Evolutionary conservation across 139 green algal genomes (phyloP).

Genomic region (Haematococcus lacustris): DNA sequence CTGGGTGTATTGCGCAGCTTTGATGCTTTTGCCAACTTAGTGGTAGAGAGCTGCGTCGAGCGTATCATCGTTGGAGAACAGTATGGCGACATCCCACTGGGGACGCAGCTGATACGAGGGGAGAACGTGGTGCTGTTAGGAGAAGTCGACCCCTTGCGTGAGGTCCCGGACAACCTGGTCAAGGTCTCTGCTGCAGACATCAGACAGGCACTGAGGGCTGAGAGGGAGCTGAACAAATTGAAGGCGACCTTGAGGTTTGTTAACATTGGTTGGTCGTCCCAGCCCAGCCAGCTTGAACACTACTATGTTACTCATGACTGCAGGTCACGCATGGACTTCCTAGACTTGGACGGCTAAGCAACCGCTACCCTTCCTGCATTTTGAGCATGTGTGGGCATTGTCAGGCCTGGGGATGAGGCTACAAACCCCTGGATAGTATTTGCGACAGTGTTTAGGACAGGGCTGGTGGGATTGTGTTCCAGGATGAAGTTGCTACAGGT

Average conservation of each 20-base stretch:
- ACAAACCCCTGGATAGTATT: too few species aligned
- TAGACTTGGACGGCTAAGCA: slow-evolving; percentile 1
- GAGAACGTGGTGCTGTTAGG: slow-evolving; percentile 89
- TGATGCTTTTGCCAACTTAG: slow-evolving; percentile 78
- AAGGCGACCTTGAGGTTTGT: slow-evolving; percentile 58
- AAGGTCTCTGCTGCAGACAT: slow-evolving; percentile 51
- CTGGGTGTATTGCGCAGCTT: slow-evolving; percentile 57
- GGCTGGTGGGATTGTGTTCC: too few species aligned
- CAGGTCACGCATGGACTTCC: slow-evolving; percentile 1
- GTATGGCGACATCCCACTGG: slow-evolving; percentile 70
- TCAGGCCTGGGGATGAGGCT: too few species aligned
- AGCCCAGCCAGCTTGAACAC: background rate
- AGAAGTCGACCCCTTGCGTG: slow-evolving; percentile 51
- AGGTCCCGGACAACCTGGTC: slow-evolving; percentile 48
- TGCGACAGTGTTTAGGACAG: too few species aligned
- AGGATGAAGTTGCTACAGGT: too few species aligned
- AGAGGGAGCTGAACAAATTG: slow-evolving; percentile 65
- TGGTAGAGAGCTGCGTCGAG: slow-evolving; percentile 63
- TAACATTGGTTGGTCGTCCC: background rate
- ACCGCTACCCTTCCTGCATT: too few species aligned
- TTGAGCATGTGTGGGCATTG: too few species aligned
- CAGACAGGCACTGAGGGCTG: slow-evolving; percentile 45
- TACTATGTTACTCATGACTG: too few species aligned
- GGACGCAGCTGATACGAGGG: slow-evolving; percentile 67
- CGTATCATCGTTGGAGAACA: slow-evolving; percentile 69